Conservation (phyloP, 345 rosid genomes). For the Lepidium sativum region DNA sequence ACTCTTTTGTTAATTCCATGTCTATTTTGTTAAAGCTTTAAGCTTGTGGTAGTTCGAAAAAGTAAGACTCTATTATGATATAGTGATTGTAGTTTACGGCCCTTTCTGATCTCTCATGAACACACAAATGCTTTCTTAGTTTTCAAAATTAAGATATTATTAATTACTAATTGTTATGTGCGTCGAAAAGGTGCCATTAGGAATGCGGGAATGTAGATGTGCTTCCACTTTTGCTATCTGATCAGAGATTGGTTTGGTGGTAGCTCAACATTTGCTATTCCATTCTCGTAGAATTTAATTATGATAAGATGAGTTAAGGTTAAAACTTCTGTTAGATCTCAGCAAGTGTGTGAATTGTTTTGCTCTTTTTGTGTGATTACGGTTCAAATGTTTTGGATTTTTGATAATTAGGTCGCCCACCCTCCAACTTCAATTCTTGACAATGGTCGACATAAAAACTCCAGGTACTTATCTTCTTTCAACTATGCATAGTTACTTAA, state of each 20-base stretch:
- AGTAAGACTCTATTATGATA: background rate
- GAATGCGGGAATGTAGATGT: background rate
- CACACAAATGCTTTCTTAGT: background rate
- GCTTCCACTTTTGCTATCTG: background rate
- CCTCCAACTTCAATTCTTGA: conserved; percentile 47
- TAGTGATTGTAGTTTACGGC: background rate
- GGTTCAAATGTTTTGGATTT: background rate
- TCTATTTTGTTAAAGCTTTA: background rate
- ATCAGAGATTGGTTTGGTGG: background rate
- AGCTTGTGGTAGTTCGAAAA: conserved; percentile 1
- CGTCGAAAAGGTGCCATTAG: background rate
- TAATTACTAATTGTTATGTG: background rate
- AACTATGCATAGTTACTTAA: background rate
- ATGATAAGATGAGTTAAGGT: background rate
- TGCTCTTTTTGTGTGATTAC: background rate
- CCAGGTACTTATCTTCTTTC: conserved; percentile 35
- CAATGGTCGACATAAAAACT: conserved; percentile 42
- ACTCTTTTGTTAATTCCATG: background rate
- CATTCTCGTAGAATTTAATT: background rate
- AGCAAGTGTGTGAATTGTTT: background rate
- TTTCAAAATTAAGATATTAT: background rate
- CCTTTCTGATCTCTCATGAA: background rate
- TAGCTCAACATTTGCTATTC: background rate
- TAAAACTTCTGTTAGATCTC: background rate
- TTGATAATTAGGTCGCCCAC: conserved; percentile 40